Evolutionary conservation across 2,329 filamentous ascomycete species (phyloP), one percentile per base, ranked within the genome.

Genomic region (Sporothrix globosa): DNA sequence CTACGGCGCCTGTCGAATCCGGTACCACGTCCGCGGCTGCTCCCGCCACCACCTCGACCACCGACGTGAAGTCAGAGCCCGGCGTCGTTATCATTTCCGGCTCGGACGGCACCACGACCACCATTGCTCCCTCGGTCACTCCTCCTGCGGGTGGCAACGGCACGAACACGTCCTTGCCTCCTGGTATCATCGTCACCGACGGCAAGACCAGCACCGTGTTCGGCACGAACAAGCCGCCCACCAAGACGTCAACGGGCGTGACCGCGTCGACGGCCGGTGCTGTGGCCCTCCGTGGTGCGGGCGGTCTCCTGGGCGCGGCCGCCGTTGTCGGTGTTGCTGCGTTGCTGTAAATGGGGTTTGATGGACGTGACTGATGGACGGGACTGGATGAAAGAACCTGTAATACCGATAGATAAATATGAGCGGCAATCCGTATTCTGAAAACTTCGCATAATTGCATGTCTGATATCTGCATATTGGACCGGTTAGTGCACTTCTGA

Each of bases 161-260:
- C 53, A 58, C 52, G 24, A 50, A 17, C 63, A 34, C 69, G 3
- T 63, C 58, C 19, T 6, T 58, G 48, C 58, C 70, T 41, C 66
- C 70, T 2, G 66, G 67, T n/a, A 56, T 71, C 44, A 46, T 71
- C 34, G 30, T 71, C 21, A 67, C 58, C 4, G 56, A 65, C 52
- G 66, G 70, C 58, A 69, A 53, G n/a, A 71, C 70, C n/a, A 52
- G 58, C 58, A 71, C 70, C 4, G 70, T 71, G 58, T 71, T 27
- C 44, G 70, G 70, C 58, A 71, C 70, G n/a, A 71, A 69, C 70
- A 48, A 61, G 60, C 44, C 56, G 19, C 69, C 69, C 7, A 65
- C 56, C 24, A 46, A 61, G 50, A 66, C 67, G 24, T 4, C 14
- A 0, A 27, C 27, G 17, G 56, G 53, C 58, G 13, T 19, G 58